phyloP scores from a whole-genome alignment of 2,329 filamentous ascomycete species.

The Neocucurbitaria cava region DNA sequence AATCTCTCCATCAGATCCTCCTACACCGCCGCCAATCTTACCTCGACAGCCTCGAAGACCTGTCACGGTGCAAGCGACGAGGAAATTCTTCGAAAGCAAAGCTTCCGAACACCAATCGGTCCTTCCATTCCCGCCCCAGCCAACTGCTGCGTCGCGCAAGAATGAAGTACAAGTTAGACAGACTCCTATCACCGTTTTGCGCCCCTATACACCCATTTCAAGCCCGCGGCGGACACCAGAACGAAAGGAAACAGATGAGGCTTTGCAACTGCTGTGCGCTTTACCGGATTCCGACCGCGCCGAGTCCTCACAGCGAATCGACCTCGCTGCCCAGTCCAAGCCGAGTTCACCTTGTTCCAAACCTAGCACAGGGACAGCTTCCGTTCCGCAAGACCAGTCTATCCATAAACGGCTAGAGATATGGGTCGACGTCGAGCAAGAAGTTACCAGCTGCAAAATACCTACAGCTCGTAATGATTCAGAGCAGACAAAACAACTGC shows the following conservation, averaged over 20 bases:
- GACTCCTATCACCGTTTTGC: not conserved
- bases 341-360: constrained; percentile 7
- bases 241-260: constrained; percentile 5
- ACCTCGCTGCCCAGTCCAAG: constrained; percentile 15
- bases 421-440: constrained; percentile 3
- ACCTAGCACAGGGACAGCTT: constrained; percentile 11
- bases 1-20: constrained; percentile 6
- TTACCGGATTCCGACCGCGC: constrained; percentile 12
- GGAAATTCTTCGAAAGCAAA: constrained; percentile 40
- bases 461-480: constrained; percentile 14
- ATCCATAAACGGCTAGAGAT: not conserved
- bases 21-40: constrained; percentile 4
- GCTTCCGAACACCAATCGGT: constrained; percentile 17
- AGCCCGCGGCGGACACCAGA: not conserved
- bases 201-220: not conserved
- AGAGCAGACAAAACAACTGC: not conserved
- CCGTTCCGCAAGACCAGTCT: not conserved
- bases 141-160: constrained; percentile 2
- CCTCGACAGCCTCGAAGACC: constrained; percentile 17
- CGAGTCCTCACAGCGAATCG: constrained; percentile 10
- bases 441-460: constrained; percentile 4
- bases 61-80: constrained; percentile 35
- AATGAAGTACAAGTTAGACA: not conserved
- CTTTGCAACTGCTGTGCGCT: constrained; percentile 9
- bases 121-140: constrained; percentile 16